Evolutionary conservation across 495 filamentous ascomycete genomes (phyloP).

Genomic region (Trichocladium antarcticum): DNA sequence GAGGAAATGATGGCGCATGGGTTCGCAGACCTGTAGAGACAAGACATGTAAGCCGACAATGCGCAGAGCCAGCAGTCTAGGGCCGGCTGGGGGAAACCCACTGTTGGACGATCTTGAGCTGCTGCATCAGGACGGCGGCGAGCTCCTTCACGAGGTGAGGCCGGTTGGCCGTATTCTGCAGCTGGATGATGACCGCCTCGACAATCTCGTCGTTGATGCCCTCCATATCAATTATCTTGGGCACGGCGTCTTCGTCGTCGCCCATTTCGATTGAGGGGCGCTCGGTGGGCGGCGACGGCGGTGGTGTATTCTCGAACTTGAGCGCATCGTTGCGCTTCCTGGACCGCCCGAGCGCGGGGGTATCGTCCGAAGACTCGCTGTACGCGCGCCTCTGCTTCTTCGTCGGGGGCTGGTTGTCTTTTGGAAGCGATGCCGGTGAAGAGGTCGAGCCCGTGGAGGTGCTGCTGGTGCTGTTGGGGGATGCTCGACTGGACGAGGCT

Average conservation of each 20-base stretch:
- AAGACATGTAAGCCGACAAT: constrained; percentile 25
- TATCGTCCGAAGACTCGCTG: constrained; percentile 40
- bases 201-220: constrained; percentile 94
- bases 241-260: constrained; percentile 23
- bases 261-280: constrained; percentile 34
- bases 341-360: constrained; percentile 40
- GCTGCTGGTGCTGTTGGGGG: constrained; percentile 17
- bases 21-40: constrained; percentile 71
- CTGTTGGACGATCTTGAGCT: constrained; percentile 82
- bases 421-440: constrained; percentile 40
- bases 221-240: constrained; percentile 63
- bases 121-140: constrained; percentile 61
- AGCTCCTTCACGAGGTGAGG: constrained; percentile 94
- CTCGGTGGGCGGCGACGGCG: constrained; percentile 55
- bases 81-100: constrained; percentile 38
- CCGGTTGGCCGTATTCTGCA: constrained; percentile 85
- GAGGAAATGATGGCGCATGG: constrained; percentile 91
- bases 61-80: not conserved
- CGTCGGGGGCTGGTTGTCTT: constrained; percentile 49
- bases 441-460: constrained; percentile 38
- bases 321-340: constrained; percentile 41
- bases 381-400: constrained; percentile 87
- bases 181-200: constrained; percentile 76
- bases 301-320: constrained; percentile 60
- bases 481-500: constrained; percentile 31